These are phyloP conservation scores for Coniophora puteana DNA, from an alignment of 1,284 basidiomycete species.

Conservation along the genomic window DNA sequence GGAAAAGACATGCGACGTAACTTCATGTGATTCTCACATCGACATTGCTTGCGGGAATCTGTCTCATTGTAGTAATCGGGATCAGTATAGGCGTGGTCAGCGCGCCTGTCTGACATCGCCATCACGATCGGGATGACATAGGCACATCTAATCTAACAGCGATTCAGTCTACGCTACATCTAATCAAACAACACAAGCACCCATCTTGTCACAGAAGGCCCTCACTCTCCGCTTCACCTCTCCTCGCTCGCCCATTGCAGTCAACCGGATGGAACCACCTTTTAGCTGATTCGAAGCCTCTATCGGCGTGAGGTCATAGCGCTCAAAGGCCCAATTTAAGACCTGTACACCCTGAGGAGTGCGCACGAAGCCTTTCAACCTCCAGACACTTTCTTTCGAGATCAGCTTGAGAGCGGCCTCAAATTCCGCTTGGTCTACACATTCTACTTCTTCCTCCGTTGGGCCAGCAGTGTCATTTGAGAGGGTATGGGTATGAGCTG, in stretches of 20 bases:
- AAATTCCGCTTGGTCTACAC: slow-evolving; percentile 33
- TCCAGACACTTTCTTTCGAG: slow-evolving; percentile 67
- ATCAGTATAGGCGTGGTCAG: no score
- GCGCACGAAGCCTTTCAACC: slow-evolving; percentile 80
- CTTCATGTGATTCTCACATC: not conserved
- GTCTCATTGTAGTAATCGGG: no score
- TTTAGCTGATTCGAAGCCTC: slow-evolving; percentile 29
- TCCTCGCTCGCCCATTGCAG: slow-evolving; percentile 85
- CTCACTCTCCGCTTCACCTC: slow-evolving; percentile 63
- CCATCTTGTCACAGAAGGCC: slow-evolving; percentile 54
- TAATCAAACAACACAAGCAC: slow-evolving; percentile 28
- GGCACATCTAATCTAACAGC: slow-evolving; percentile 4
- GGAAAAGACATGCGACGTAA: slow-evolving; percentile 25
- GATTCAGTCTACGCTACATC: not conserved
- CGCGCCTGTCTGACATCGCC: no score
- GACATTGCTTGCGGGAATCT: no score
- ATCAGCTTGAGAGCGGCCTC: slow-evolving; percentile 46
- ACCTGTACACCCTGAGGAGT: slow-evolving; percentile 52
- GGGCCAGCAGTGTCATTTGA: slow-evolving; percentile 19
- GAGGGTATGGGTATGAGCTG: slow-evolving; percentile 31
- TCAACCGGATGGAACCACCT: slow-evolving; percentile 51
- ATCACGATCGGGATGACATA: not conserved
- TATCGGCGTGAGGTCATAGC: slow-evolving; percentile 63
- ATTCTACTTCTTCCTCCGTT: slow-evolving; percentile 7
- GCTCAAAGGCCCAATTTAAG: slow-evolving; percentile 89